Conservation (phyloP, 2,329 filamentous ascomycete genomes). For the Plectosphaerella cucumerina region DNA sequence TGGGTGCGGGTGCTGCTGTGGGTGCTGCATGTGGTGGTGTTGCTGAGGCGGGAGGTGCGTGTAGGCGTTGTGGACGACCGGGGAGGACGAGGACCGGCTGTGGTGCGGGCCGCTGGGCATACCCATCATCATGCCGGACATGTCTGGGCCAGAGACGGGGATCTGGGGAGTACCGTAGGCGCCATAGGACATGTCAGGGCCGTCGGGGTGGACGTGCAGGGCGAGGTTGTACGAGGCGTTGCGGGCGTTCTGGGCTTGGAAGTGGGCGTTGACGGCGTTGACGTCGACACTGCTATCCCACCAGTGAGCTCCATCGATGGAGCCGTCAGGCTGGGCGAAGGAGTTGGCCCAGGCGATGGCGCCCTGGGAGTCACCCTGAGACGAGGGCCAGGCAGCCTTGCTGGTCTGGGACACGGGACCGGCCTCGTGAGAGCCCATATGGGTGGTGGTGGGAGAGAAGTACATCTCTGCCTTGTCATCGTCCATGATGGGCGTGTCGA, state of each 20-base stretch:
- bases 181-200: constrained; percentile 32
- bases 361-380: constrained; percentile 7
- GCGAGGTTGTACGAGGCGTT: constrained; percentile 33
- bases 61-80: constrained; percentile 29
- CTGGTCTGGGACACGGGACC: constrained; percentile 4
- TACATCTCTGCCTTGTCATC: constrained; percentile 23
- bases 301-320: constrained; percentile 19
- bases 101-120: constrained; percentile 39
- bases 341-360: constrained; percentile 11
- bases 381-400: constrained; percentile 19
- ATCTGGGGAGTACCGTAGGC: constrained; percentile 19
- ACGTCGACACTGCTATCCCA: constrained; percentile 27
- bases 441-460: constrained; percentile 9
- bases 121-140: constrained; percentile 46
- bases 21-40: constrained; percentile 12
- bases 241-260: constrained; percentile 23
- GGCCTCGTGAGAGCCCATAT: constrained; percentile 12
- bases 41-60: constrained; percentile 26
- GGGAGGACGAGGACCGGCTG: constrained; percentile 25
- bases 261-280: constrained; percentile 19
- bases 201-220: constrained; percentile 33
- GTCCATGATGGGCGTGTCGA: constrained; percentile 31
- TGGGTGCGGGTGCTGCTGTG: background rate
- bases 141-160: constrained; percentile 20
- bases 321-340: constrained; percentile 5